Conservation (phyloP, 2,329 filamentous ascomycete species). For the Madurella fahalii region DNA sequence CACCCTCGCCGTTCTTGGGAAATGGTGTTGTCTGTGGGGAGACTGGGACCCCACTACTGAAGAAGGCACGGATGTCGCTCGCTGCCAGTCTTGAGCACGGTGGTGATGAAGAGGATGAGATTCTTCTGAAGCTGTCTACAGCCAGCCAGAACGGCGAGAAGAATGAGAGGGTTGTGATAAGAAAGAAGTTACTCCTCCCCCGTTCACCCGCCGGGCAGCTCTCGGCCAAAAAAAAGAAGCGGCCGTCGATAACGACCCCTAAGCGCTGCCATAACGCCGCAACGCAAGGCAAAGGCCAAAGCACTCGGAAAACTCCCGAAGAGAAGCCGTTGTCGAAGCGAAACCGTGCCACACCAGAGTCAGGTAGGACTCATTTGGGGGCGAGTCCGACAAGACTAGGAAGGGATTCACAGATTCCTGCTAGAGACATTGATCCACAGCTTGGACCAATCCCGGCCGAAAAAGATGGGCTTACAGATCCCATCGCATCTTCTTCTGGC, state of each 20-base stretch:
- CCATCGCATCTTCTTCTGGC: background rate
- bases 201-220: background rate
- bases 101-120: slow-evolving; percentile 31
- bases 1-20: slow-evolving; percentile 20
- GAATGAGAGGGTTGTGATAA: background rate
- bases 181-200: slow-evolving; percentile 10
- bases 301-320: background rate
- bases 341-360: background rate
- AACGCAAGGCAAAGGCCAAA: background rate
- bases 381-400: background rate
- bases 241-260: background rate
- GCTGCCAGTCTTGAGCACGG: slow-evolving; percentile 14
- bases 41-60: slow-evolving; percentile 13
- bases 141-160: background rate
- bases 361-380: background rate
- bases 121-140: slow-evolving; percentile 24
- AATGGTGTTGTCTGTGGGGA: slow-evolving; percentile 2
- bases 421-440: background rate
- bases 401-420: background rate
- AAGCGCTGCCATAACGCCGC: background rate
- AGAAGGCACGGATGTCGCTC: slow-evolving; percentile 11
- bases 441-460: background rate
- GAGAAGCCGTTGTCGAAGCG: background rate
- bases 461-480: background rate
- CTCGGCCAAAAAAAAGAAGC: background rate